A percentile compares a stretch with the other conserved stretches of the same genome.
These are phyloP conservation scores for Amanita muscaria DNA, from an alignment of 768 basidiomycete genomes.

Conservation along the genomic window DNA sequence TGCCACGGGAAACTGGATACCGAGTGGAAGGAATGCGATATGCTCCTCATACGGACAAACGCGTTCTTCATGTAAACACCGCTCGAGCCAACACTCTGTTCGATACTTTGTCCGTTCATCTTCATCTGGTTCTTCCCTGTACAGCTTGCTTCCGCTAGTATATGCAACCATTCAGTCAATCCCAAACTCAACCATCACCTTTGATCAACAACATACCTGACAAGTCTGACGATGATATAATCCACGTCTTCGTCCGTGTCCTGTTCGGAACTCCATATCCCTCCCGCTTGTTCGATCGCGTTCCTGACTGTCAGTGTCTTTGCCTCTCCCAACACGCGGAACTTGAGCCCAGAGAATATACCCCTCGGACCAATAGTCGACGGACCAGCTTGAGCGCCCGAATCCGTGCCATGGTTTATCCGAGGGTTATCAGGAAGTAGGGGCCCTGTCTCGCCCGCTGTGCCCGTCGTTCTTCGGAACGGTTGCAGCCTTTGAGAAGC, in stretches of 20 bases:
- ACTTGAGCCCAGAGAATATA: slow-evolving; percentile 48
- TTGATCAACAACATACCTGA: slow-evolving; percentile 41
- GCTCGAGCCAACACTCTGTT: slow-evolving; percentile 93
- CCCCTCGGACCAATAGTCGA: slow-evolving; percentile 11
- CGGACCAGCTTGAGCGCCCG: slow-evolving; percentile 2
- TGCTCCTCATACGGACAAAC: slow-evolving; percentile 62
- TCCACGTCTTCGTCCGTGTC: slow-evolving; percentile 42
- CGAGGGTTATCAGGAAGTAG: neutral
- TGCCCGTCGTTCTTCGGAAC: slow-evolving; percentile 35
- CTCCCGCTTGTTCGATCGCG: slow-evolving; percentile 56
- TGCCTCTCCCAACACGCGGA: slow-evolving; percentile 64
- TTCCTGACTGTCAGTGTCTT: slow-evolving; percentile 42
- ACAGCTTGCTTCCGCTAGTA: slow-evolving; percentile 62
- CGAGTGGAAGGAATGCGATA: slow-evolving; percentile 61
- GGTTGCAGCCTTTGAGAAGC: slow-evolving; percentile 26
- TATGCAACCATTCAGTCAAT: slow-evolving; percentile 6
- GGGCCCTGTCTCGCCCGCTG: slow-evolving; percentile 14
- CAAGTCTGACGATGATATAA: slow-evolving; percentile 63
- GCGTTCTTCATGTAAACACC: slow-evolving; percentile 69
- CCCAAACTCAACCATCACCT: neutral
- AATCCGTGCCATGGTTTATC: neutral
- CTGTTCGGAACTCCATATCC: slow-evolving; percentile 36
- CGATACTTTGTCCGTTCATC: slow-evolving; percentile 47
- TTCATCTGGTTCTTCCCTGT: slow-evolving; percentile 43
- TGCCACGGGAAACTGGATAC: slow-evolving; percentile 44